Percentiles rank a stretch among this genome's conserved stretches.
Evolutionary conservation across 148 eudicot species (phyloP).

Genomic region (Chenopodium album): DNA sequence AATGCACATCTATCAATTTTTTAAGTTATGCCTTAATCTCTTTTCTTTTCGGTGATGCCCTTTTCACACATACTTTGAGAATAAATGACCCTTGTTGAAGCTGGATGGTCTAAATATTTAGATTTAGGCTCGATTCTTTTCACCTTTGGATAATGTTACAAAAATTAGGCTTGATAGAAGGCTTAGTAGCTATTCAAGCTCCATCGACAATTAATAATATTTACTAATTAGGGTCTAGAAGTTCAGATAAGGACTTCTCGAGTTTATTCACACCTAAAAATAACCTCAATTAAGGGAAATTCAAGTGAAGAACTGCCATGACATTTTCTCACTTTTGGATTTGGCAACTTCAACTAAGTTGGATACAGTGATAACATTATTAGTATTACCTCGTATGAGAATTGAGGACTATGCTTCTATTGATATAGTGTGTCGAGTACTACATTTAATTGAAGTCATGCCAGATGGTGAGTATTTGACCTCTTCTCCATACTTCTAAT

Average conservation of each 20-base stretch:
- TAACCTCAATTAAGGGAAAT: no score
- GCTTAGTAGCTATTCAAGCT: not conserved
- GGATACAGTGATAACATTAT: not conserved
- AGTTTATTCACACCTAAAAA: not conserved
- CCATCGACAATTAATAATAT: not conserved
- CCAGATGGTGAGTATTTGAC: not conserved
- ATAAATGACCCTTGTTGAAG: not conserved
- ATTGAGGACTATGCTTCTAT: not conserved
- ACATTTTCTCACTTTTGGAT: not conserved
- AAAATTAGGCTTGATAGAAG: no score
- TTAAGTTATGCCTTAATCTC: not conserved
- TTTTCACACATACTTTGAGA: not conserved
- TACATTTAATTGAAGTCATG: not conserved
- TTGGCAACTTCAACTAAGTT: not conserved
- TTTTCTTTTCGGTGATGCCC: not conserved
- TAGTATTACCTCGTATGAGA: not conserved
- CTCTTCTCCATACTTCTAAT: slow-evolving; percentile 7
- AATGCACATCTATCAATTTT: not conserved
- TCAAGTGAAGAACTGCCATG: not conserved
- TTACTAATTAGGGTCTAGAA: no score
- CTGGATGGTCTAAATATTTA: not conserved
- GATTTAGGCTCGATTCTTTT: not conserved
- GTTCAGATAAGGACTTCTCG: not conserved
- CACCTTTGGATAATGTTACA: not conserved
- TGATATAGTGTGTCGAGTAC: not conserved